These are phyloP conservation scores for Saitozyma podzolica DNA, from an alignment of 768 basidiomycete genomes.

Conservation along the genomic window DNA sequence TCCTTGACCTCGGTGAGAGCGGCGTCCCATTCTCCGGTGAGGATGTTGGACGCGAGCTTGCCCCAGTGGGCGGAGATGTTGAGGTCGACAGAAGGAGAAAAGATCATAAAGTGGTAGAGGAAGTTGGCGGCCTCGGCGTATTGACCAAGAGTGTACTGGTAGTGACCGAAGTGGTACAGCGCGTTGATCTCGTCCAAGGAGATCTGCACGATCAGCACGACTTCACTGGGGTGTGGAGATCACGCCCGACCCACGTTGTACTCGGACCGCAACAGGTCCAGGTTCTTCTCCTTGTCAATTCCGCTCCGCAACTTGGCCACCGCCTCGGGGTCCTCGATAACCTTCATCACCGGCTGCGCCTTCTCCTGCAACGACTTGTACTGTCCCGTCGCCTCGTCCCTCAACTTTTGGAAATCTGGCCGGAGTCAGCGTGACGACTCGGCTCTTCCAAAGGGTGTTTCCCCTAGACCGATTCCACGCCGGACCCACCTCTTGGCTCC, in stretches of 20 bases:
- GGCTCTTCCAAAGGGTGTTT: background rate
- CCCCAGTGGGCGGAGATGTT: conserved; percentile 98
- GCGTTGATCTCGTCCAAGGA: conserved; percentile 92
- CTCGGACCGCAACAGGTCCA: conserved; percentile 89
- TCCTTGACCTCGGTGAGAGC: conserved; percentile 93
- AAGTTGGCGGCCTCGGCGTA: conserved; percentile 97
- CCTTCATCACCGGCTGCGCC: conserved; percentile 88
- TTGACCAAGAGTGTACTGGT: conserved; percentile 97
- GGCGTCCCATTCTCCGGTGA: conserved; percentile 91
- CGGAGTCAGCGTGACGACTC: background rate
- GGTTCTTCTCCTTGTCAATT: conserved; percentile 95
- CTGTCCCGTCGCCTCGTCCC: conserved; percentile 76
- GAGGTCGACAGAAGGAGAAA: conserved; percentile 88
- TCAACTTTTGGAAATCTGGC: conserved; percentile 79
- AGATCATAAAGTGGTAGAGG: conserved; percentile 96
- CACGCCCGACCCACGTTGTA: conserved; percentile 65
- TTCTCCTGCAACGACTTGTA: conserved; percentile 83
- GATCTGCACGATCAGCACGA: conserved; percentile 60
- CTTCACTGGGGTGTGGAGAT: no score
- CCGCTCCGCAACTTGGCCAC: conserved; percentile 75
- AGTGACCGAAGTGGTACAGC: conserved; percentile 96
- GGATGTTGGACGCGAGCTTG: conserved; percentile 93
- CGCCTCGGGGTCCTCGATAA: conserved; percentile 95
- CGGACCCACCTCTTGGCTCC: background rate
- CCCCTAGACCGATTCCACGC: no score